phyloP scores from a whole-genome alignment of 2,329 filamentous ascomycete species.

The Xylaria sp. region DNA sequence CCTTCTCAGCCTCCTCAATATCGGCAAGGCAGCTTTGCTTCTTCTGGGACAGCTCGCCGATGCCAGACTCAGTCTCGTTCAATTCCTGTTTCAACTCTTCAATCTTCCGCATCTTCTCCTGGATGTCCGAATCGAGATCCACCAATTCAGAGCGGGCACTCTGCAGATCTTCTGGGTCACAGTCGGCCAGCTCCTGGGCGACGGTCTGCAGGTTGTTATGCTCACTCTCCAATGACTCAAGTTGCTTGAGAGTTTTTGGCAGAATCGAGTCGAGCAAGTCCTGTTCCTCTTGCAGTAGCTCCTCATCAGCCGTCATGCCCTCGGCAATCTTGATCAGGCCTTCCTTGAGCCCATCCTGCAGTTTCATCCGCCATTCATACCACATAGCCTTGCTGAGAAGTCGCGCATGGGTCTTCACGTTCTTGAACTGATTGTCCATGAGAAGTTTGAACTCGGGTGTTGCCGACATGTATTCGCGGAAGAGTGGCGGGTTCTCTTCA shows the following conservation, averaged over 20 bases:
- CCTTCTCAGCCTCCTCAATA: constrained; percentile 79
- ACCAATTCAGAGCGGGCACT: constrained; percentile 70
- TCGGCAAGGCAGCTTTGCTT: constrained; percentile 73
- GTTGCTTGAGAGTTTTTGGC: constrained; percentile 64
- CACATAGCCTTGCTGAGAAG: constrained; percentile 93
- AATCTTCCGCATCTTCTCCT: constrained; percentile 69
- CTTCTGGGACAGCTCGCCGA: constrained; percentile 64
- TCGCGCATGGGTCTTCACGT: constrained; percentile 90
- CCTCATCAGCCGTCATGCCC: constrained; percentile 76
- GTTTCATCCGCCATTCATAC: constrained; percentile 96
- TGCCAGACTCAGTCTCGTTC: constrained; percentile 65
- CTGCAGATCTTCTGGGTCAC: constrained; percentile 78
- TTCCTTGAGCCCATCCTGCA: constrained; percentile 78
- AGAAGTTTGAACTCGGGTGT: constrained; percentile 78
- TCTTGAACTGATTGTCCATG: constrained; percentile 97
- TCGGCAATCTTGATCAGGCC: constrained; percentile 75
- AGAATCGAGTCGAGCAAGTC: constrained; percentile 67
- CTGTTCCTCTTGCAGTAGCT: constrained; percentile 68
- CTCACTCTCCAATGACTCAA: constrained; percentile 65
- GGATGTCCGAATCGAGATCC: constrained; percentile 67
- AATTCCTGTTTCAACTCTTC: constrained; percentile 68
- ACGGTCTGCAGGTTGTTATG: constrained; percentile 68
- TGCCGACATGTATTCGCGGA: constrained; percentile 88
- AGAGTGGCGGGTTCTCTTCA: constrained; percentile 87
- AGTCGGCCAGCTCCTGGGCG: constrained; percentile 75